Base-by-base conservation (phyloP, 352 stramenopile species). In the Blastocystis sp. region DNA sequence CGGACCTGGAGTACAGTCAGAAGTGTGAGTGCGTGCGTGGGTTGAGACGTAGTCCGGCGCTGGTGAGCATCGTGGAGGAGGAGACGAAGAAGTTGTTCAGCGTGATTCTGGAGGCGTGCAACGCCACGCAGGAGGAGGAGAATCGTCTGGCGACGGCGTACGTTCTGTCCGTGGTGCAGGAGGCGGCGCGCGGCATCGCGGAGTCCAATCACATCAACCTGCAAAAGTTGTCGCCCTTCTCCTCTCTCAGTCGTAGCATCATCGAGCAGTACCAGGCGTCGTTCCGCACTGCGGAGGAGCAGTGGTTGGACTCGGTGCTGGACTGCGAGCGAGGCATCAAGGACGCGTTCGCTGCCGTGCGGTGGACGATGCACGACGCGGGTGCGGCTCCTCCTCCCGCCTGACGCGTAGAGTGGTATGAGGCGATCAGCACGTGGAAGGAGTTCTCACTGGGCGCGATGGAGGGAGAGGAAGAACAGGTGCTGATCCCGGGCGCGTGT, bases 401-500 rank as follows among this genome's bases (percentile, higher is more conserved):
- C 0, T 80, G 19, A 62, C 31, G 24, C n/a, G 9, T 62, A 80
- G 71, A 62, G 24, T 81, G 71, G 71, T 39, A 45, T 3, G 59
- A 59, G 26, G n/a, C 71, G 50, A 26, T 81, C 12, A 63, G 71
- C 35, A 51, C 39, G 37, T 81, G 71, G 71, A 62, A 39, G 55
- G 50, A 63, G 29, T 81, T 26, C 62, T 63, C 41, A 9, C n/a
- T 81, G 31, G 50, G 41, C 24, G 59, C 13, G 3, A 37, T 41
- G 35, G 71, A 81, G 26, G 69, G 31, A 4, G 26, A 80, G 45
- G 45, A 80, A 12, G 69, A 74, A 24, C n/a, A 35, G 19, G 66
- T 81, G 1, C 24, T 63, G n/a, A 50, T 81, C 12, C 71, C 71
- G 0, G 71, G 41, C 24, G 37, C 55, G 4, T 63, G 71, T n/a